Percentiles rank a stretch among this genome's conserved stretches.
phyloP scores from a whole-genome alignment of 1,139 yeast species.

The Eremothecium coryli region DNA sequence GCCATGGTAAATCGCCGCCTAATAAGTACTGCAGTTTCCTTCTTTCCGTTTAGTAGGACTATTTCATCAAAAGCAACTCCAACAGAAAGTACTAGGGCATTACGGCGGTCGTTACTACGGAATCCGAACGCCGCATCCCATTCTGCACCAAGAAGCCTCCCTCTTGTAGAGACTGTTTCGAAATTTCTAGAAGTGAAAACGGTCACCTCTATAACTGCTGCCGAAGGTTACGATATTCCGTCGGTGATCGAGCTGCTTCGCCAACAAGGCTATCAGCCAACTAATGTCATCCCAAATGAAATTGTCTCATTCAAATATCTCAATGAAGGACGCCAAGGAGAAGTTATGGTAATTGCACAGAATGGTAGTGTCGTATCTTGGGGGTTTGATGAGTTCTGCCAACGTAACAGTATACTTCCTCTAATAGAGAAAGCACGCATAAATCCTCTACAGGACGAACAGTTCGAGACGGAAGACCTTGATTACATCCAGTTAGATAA shows the following conservation, averaged over 20 bases:
- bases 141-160: too few species aligned
- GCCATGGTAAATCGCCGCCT: too few species aligned
- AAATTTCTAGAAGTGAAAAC: conserved; percentile 21
- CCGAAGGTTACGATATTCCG: conserved; percentile 56
- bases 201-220: conserved; percentile 59
- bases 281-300: conserved; percentile 56
- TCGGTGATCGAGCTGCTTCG: conserved; percentile 34
- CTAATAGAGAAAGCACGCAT: conserved; percentile 40
- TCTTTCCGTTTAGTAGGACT: too few species aligned
- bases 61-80: too few species aligned
- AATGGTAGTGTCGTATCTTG: conserved; percentile 78
- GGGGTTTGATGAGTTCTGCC: conserved; percentile 52
- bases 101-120: too few species aligned
- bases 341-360: conserved; percentile 49
- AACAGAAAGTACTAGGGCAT: too few species aligned
- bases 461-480: conserved; percentile 73
- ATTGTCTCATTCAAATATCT: conserved; percentile 42
- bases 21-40: too few species aligned
- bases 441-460: conserved; percentile 36
- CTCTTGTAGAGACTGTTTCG: conserved; percentile 1
- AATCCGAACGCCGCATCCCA: too few species aligned
- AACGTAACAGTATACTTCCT: conserved; percentile 38
- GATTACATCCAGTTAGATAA: conserved; percentile 58
- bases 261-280: conserved; percentile 19
- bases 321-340: conserved; percentile 32